These are phyloP conservation scores for Brassica incana DNA, from an alignment of 345 rosid genomes.

Conservation along the genomic window DNA sequence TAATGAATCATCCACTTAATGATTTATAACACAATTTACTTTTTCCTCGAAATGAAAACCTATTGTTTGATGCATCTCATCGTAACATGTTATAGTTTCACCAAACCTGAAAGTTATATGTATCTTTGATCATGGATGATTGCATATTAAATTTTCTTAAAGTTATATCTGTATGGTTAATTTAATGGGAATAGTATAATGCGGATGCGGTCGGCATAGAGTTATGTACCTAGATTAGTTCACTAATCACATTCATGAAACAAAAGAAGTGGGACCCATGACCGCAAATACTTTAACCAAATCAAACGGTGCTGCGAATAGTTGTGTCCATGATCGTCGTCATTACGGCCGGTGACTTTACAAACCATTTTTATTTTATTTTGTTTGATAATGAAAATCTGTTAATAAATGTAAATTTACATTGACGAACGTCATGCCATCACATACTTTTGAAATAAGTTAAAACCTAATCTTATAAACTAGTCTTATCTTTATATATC, in stretches of 20 bases:
- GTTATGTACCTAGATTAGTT: constrained; percentile 37
- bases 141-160: neutral
- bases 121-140: constrained; percentile 20
- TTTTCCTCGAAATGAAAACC: constrained; percentile 19
- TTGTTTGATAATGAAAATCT: neutral
- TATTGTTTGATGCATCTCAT: constrained; percentile 14
- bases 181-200: constrained; percentile 13
- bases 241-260: constrained; percentile 38
- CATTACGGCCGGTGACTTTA: constrained; percentile 39
- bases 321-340: constrained; percentile 46
- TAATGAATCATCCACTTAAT: too few species aligned
- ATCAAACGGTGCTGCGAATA: constrained; percentile 41
- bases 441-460: constrained; percentile 8
- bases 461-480: constrained; percentile 30
- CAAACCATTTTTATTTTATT: neutral
- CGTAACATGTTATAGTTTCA: constrained; percentile 28
- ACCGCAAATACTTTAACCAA: constrained; percentile 28
- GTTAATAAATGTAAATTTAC: neutral
- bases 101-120: constrained; percentile 29
- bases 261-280: constrained; percentile 40
- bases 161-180: neutral
- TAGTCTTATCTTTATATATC: constrained; percentile 15
- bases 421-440: constrained; percentile 33
- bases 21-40: neutral
- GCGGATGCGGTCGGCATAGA: constrained; percentile 19